Base-by-base conservation (phyloP, 129 eudicot genomes). In the Smallanthus sonchifolius region DNA sequence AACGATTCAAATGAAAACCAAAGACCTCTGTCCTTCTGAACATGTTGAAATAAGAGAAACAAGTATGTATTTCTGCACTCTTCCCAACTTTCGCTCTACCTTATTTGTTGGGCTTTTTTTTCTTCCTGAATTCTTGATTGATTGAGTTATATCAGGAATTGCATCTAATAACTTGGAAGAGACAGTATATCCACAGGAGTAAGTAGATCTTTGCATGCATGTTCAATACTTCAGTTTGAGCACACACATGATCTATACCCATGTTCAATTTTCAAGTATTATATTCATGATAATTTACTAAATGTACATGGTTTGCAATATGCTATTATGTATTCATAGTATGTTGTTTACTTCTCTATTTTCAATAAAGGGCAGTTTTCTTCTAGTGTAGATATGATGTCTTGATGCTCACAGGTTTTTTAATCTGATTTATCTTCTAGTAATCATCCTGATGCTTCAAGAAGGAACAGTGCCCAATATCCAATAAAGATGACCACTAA, bases 21-120 rank as follows among this genome's bases (percentile, higher is more conserved):
- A 81, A 45, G 64, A 82, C 60, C 73, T 43, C 70, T 65, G 36
- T 70, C 64, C 94, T 57, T 71, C 77, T 59, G 91, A 69, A 55
- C 78, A 40, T 32, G 63, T 44, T 67, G 79, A 78, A 79, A 42
- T 49, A 28, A 83, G 66, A 75, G 84, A 84, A 67, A 79, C 79
- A 82, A 61, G 98, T 89, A 87, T 34, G 87, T 77, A 69, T 44
- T 34, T 72, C 75, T 69, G 77, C 62, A 65, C 76, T 75, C 64
- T 77, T 67, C 39, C 45, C 14, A 30, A 65, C 9, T 20, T 66
- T 51, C 49, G 39, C 20, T 66, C 20, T 73, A 40, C 9, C 36
- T 60, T 30, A 64, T 65, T 66, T 48, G 32, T 63, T 76, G 11
- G 74, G 42, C 16, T n/a, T 8, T 32, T 32, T 42, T 24, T 54